These are phyloP conservation scores for Kluyveromyces starmeri DNA, from an alignment of 805 yeast genomes.

Conservation along the genomic window DNA sequence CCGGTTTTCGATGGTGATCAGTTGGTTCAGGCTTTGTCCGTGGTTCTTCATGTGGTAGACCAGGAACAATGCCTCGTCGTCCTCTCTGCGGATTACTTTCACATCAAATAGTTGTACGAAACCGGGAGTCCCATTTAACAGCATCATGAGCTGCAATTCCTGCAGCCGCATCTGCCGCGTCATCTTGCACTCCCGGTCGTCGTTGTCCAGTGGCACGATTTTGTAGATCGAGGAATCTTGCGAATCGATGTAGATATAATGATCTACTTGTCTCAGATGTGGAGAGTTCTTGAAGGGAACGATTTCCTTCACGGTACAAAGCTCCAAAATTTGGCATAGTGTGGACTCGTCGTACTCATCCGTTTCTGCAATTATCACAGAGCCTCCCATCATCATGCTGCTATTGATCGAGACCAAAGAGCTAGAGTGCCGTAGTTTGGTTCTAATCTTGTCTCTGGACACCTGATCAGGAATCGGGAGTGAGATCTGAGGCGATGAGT, in stretches of 20 bases:
- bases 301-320: slow-evolving; percentile 13
- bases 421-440: slow-evolving; percentile 39
- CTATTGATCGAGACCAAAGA: slow-evolving; percentile 25
- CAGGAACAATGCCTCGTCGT: slow-evolving; percentile 9
- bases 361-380: slow-evolving; percentile 9
- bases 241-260: slow-evolving; percentile 2
- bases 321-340: slow-evolving; percentile 18
- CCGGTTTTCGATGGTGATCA: neutral
- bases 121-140: slow-evolving; percentile 25
- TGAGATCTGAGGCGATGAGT: slow-evolving; percentile 35
- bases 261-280: slow-evolving; percentile 1
- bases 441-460: slow-evolving; percentile 45
- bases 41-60: slow-evolving; percentile 21
- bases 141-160: slow-evolving; percentile 19
- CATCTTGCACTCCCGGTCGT: slow-evolving; percentile 9
- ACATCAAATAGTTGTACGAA: slow-evolving; percentile 19
- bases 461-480: slow-evolving; percentile 49
- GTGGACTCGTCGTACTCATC: slow-evolving; percentile 22
- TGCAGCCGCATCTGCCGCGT: slow-evolving; percentile 18
- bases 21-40: slow-evolving; percentile 12
- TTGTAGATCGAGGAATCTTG: slow-evolving; percentile 6
- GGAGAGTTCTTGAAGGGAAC: slow-evolving; percentile 2
- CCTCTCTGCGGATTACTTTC: slow-evolving; percentile 5
- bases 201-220: slow-evolving; percentile 9
- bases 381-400: slow-evolving; percentile 13